Base-by-base conservation (phyloP, 2,329 filamentous ascomycete species). In the Juglanconis sp. region DNA sequence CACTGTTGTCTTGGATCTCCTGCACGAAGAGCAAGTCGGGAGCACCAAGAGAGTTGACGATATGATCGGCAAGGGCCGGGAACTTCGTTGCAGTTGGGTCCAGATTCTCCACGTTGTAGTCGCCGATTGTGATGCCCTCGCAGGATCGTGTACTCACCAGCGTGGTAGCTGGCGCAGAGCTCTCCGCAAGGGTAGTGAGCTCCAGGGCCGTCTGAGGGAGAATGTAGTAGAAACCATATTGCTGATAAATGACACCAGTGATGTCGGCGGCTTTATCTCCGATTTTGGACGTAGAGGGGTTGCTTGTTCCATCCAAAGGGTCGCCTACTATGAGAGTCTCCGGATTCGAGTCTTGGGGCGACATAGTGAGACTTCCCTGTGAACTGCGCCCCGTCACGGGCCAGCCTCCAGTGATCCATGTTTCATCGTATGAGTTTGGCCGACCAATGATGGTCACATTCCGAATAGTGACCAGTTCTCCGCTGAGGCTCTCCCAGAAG, bases 101-200 rank as follows among this genome's bases (percentile, higher is more conserved):
- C 15, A 91, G 77, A 72, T 91, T 91, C 71, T 90, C 86, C 36
- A 89, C 80, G 71, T 91, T 91, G 78, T 90, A 91, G 62, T 81
- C 80, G 53, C 82, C 87, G 31, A 90, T 71, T 1, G 87, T 89
- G 61, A 91, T 73, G 47, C 81, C 84, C 2, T 76, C 76, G 74
- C 88, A 91, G 60, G 76, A 76, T 1, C 82, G 81, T 32, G 74
- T 76, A 65, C 84, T 84, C 32, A 72, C 70, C 40, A 90, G 79
- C 17, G 76, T 77, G 4, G 82, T 81, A 0, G 83, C 71, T 0
- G 79, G 75, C 10, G 81, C 79, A 8, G 83, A 69, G 6, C 73
- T 70, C 2, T 81, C 80, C 8, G 75, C 71, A 36, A 75, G 72
- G 4, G 78, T 78, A 50, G 76, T 74, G 36, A 85, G 74, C 44